Base-by-base conservation (phyloP, 2,329 filamentous ascomycete genomes). In the Dothistroma septosporum region DNA sequence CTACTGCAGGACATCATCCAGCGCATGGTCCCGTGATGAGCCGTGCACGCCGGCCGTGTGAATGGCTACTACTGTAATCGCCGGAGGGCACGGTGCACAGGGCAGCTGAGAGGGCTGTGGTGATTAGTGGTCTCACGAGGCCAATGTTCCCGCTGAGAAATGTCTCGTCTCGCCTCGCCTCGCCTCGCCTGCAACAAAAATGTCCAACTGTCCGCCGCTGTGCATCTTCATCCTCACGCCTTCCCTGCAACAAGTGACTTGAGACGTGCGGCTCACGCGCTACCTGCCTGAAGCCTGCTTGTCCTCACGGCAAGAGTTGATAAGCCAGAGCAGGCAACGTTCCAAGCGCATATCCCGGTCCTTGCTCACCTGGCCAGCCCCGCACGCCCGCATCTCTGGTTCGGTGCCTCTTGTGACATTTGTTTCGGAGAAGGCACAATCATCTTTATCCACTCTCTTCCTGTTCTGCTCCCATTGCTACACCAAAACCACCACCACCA, bases 391-490 rank as follows among this genome's bases (percentile, higher is more conserved):
- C 41, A 44, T 37, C 41, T 14, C 41, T 44, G 41, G 14, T 37
- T 11, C 14, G 35, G 35, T 37, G 19, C 14, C 31, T 53, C 50
- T 53, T 53, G 31, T 31, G 50, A 35, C 50, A 33, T 53, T 53
- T 53, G 50, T 53, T 53, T 53, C 48, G 46, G 46, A 28, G 24
- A 21, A 48, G 28, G 47, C 47, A 28, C 47, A 32, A 50, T 50
- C 7, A 50, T 50, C 47, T 50, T 50, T 31, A 50, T 28, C 21
- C 47, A 14, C 28, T 21, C 47, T 50, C 21, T n/a, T 50, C 19
- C 47, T 44, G 12, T 50, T 6, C 47, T 44, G 12, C 19, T 50
- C 21, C 10, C 11, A 31, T 50, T 24, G 47, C 28, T 50, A 31
- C 47, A 50, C 47, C 14, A 50, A 21, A 2, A 24, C 14, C 41